Evolutionary conservation across 2,329 filamentous ascomycete species (phyloP), one percentile per base, ranked within the genome.

Genomic region (Alternaria gansuensis): DNA sequence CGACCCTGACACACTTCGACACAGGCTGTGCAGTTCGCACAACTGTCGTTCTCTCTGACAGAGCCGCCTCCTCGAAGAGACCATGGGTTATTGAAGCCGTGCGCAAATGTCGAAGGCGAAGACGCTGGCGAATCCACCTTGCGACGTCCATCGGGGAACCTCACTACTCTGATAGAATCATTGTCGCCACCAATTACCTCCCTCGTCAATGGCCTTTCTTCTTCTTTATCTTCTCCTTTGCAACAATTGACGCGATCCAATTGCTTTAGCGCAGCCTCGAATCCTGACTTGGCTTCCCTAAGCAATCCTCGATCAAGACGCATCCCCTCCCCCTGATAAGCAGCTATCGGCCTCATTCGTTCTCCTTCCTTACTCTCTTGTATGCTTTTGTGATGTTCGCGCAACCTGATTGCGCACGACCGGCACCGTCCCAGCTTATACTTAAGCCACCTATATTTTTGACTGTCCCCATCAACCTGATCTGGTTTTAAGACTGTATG

Each of bases 381-480:
- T 31, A 43, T 23, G 13, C 34, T 39, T n/a, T 41, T 23, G 7
- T 28, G 24, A 5, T 43, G 5, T 41, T 51, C 39, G 26, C 43
- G 51, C 29, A 53, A 39, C 11, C 53, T 46, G 5, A 9, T 29
- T 28, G 58, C 56, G 45, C 60, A 65, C n/a, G n/a, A 9, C 17
- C 11, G 23, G 29, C 61, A 66, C 14, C 51, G 57, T 40, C 58
- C 33, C n/a, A 57, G 50, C 7, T 31, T 63, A 37, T 60, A 57
- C 17, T 11, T 11, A 3, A 54, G 55, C 55, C 31, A n/a, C 17
- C 37, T 33, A 23, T 41, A 21, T 4, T 23, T 31, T 36, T 48
- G 21, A 17, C 13, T 10, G 17, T 51, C 53, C 6, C 39, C 28
- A 23, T 51, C 26, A n/a, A 51, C 23, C 24, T 26, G 5, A 21